Percentiles rank a stretch among this genome's conserved stretches.
Conservation (phyloP, 495 filamentous ascomycete genomes). For the Neurospora tetraspora region DNA sequence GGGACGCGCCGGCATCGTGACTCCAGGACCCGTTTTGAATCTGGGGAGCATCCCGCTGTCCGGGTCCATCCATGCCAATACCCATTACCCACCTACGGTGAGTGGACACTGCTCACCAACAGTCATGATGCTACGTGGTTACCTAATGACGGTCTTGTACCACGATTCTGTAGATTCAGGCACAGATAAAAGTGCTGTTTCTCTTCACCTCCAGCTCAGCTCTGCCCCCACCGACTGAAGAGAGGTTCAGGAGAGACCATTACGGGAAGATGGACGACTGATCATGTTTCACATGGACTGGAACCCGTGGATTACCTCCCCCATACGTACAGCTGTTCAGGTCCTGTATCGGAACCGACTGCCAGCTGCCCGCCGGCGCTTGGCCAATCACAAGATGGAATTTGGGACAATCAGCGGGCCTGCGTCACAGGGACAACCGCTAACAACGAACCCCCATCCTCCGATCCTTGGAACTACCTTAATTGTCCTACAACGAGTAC, state of each 20-base stretch:
- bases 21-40: neutral
- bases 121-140: neutral
- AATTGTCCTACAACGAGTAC: neutral
- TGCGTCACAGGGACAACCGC: slow-evolving; percentile 6
- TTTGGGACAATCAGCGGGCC: slow-evolving; percentile 7
- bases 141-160: neutral
- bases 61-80: neutral
- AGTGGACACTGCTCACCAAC: neutral
- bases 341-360: neutral
- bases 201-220: neutral
- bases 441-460: neutral
- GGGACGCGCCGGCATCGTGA: neutral
- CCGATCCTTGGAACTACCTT: neutral
- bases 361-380: neutral
- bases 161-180: neutral
- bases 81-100: neutral
- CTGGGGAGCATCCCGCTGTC: neutral
- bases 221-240: neutral
- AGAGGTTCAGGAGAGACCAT: neutral
- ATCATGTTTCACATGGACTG: neutral
- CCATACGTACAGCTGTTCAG: neutral
- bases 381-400: slow-evolving; percentile 3
- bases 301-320: neutral
- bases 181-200: neutral
- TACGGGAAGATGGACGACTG: neutral